Evolutionary conservation across 2,329 filamentous ascomycete genomes (phyloP), one percentile per base, ranked within the genome.

Genomic region (Colletotrichum cordylinicola): DNA sequence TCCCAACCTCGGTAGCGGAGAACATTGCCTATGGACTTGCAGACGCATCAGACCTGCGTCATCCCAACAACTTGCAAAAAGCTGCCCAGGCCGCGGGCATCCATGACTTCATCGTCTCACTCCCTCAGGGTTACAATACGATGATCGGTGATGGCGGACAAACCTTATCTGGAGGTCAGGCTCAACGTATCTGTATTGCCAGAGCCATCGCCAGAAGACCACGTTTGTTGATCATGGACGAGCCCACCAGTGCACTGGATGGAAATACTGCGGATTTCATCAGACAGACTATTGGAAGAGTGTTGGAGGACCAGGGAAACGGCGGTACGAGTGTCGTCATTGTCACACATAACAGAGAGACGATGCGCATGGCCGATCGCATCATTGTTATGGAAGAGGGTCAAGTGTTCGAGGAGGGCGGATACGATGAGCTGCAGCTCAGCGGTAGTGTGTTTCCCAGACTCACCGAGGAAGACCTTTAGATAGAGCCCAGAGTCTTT

Each of bases 171-270:
- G 95, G 95, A 0, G 96, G 96, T 0, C 96, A 98, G 82, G 91
- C 93, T 1, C 96, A 98, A 82, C 90, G 95, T 1, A 84, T 98
- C 3, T 93, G 93, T 24, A 96, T 98, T 76, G 95, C 96, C 0
- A 89, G 96, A 2, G 95, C 96, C 0, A 86, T 98, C 0, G 89
- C 94, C 0, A 90, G 95, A 0, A 87, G 89, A 16, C 96, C 96
- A 0, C 88, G 90, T 55, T 87, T 98, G 3, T 85, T 98, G 18
- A 90, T 98, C 3, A 86, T 98, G 3, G 96, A 98, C 80, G 96
- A 98, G 85, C 95, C 96, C 1, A 98, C 96, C 0, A 94, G 93
- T 31, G 93, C 94, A 1, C 87, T 98, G 0, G 96, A 98, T 80
- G 88, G 89, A 0, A 90, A 93, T 78, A 93, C 90, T 52, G 93